Evolutionary conservation across 2,329 filamentous ascomycete species (phyloP).

Genomic region (Beauveria sp.): DNA sequence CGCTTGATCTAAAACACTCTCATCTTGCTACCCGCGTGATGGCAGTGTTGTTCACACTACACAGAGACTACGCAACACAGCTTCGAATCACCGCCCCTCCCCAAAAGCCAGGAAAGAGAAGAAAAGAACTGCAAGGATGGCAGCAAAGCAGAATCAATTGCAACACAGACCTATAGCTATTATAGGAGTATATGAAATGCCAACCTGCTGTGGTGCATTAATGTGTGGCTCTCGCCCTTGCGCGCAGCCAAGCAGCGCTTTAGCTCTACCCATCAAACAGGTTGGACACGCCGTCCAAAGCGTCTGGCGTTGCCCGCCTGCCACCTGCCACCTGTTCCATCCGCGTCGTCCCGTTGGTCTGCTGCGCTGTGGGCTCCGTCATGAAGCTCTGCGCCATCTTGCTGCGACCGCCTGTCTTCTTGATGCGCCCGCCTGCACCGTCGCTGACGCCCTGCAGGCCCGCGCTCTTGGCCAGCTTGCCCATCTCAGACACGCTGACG

Average conservation of each 20-base stretch:
- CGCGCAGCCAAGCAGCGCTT: background rate
- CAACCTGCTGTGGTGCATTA: background rate
- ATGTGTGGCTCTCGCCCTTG: background rate
- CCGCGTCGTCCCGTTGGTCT: slow-evolving; percentile 22
- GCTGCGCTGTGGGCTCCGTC: slow-evolving; percentile 37
- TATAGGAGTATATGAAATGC: background rate
- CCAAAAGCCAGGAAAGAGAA: too few relatives aligned
- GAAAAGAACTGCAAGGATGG: too few relatives aligned
- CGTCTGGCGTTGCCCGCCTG: slow-evolving; percentile 39
- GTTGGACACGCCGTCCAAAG: slow-evolving; percentile 46
- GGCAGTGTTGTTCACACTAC: background rate
- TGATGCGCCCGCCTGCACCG: slow-evolving; percentile 25
- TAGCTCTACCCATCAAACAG: slow-evolving; percentile 34
- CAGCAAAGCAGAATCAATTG: too few relatives aligned
- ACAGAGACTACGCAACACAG: background rate
- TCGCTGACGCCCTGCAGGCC: slow-evolving; percentile 20
- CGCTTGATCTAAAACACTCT: background rate
- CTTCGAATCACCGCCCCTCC: too few relatives aligned
- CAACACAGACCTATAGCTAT: background rate
- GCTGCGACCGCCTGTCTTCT: slow-evolving; percentile 38
- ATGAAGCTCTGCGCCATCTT: slow-evolving; percentile 62
- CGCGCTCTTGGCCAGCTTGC: slow-evolving; percentile 60
- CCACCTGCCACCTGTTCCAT: slow-evolving; percentile 21
- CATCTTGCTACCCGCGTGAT: background rate
- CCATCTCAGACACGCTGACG: slow-evolving; percentile 87